A percentile compares a stretch with the other conserved stretches of the same genome.
Evolutionary conservation across 306 rosid genomes (phyloP).

Genomic region (Begonia peltatifolia): DNA sequence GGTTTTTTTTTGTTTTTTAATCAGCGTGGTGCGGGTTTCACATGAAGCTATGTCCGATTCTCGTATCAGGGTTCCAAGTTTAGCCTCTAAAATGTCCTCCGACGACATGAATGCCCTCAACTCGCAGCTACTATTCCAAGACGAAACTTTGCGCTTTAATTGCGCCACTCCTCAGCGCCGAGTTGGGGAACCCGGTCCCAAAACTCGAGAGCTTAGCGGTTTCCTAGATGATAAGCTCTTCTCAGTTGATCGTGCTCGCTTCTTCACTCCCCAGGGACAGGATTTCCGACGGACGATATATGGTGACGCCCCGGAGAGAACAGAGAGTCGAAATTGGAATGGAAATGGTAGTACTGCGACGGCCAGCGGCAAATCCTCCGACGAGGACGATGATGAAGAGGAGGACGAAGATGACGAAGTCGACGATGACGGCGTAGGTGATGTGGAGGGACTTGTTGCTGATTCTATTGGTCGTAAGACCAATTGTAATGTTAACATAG

Average conservation of each 20-base stretch:
- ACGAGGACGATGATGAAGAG: constrained; percentile 43
- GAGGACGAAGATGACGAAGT: constrained; percentile 49
- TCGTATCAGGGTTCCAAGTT: constrained; percentile 4
- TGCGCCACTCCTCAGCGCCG: constrained; percentile 44
- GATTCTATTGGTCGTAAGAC: constrained; percentile 30
- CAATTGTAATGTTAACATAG: constrained; percentile 19
- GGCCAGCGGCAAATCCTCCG: constrained; percentile 57
- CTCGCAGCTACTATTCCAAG: constrained; percentile 50
- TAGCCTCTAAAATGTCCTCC: constrained; percentile 39
- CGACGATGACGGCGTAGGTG: constrained; percentile 36
- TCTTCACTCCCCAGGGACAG: constrained; percentile 29
- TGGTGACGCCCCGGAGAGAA: constrained; percentile 26
- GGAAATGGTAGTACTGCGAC: constrained; percentile 34
- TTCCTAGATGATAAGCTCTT: constrained; percentile 67
- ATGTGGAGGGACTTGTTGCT: constrained; percentile 34
- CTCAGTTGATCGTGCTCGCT: constrained; percentile 37
- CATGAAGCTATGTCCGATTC: constrained; percentile 20
- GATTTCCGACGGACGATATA: constrained; percentile 57
- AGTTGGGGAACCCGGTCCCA: constrained; percentile 40
- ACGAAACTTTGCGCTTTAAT: constrained; percentile 47
- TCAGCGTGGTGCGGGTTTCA: neutral
- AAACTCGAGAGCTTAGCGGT: constrained; percentile 52
- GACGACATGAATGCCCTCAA: constrained; percentile 55
- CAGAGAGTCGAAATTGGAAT: constrained; percentile 45
- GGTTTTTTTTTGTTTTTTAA: no score